Evolutionary conservation across 768 basidiomycete genomes (phyloP).

Genomic region (Mycena kentingensis): DNA sequence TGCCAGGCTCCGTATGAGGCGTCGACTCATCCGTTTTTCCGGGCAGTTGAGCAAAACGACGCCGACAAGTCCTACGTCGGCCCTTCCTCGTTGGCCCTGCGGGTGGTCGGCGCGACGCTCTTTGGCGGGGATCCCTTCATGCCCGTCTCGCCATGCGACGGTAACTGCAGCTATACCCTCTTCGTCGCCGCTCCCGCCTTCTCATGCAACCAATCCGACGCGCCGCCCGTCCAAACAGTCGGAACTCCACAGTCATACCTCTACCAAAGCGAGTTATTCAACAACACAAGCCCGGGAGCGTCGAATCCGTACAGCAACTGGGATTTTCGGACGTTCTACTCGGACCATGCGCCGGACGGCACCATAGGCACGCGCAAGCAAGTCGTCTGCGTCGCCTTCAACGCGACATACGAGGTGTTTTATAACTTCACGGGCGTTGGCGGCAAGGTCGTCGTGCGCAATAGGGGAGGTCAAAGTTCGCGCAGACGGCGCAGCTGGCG

Average conservation of each 20-base stretch:
- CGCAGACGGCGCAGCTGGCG: too few species aligned
- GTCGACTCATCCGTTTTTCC: not conserved
- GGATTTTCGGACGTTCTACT: not conserved
- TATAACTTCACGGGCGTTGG: conserved; percentile 1
- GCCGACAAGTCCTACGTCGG: not conserved
- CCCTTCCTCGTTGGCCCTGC: not conserved
- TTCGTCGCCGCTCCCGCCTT: conserved; percentile 5
- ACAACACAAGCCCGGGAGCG: not conserved
- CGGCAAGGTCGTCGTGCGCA: not conserved
- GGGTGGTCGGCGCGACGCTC: conserved; percentile 2
- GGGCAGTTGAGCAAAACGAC: not conserved
- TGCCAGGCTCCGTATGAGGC: not conserved
- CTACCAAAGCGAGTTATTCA: not conserved
- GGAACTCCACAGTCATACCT: not conserved
- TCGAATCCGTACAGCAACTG: not conserved
- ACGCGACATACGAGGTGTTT: conserved; percentile 10
- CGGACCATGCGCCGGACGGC: not conserved
- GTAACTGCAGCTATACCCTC: conserved; percentile 6
- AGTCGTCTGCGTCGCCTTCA: conserved; percentile 12
- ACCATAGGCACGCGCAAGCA: not conserved
- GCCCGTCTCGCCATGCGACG: conserved; percentile 2
- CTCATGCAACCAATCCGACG: too few species aligned
- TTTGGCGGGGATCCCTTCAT: conserved; percentile 3
- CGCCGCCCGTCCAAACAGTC: not conserved
- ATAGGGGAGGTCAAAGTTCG: too few species aligned